These are phyloP conservation scores for Cinnamomum chago DNA, from an alignment of 164 flowering plant genomes.

Conservation along the genomic window DNA sequence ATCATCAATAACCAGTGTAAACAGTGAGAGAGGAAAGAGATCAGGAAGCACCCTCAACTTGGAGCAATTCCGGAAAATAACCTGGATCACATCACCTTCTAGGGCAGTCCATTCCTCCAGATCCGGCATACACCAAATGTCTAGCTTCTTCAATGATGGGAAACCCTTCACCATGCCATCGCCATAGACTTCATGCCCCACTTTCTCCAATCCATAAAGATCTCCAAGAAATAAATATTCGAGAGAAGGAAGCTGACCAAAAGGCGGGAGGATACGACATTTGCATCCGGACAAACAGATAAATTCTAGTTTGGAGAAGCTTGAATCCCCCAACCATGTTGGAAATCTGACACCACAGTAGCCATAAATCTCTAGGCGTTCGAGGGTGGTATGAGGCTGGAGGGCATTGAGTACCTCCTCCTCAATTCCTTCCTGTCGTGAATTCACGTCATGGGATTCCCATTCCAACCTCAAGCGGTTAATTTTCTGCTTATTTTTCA, in stretches of 20 bases:
- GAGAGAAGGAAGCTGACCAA: constrained; percentile 6
- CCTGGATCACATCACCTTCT: not conserved
- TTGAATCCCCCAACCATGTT: constrained; percentile 3
- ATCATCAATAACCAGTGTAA: too few species aligned
- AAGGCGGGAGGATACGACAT: constrained; percentile 1
- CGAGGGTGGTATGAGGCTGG: constrained; percentile 6
- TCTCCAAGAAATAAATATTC: not conserved
- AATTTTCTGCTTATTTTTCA: constrained; percentile 12
- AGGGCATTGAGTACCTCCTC: constrained; percentile 13
- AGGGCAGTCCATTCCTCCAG: constrained; percentile 4
- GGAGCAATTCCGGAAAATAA: too few species aligned
- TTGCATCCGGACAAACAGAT: not conserved
- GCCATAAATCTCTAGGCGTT: not conserved
- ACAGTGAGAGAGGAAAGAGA: too few species aligned
- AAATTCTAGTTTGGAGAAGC: not conserved
- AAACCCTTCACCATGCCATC: not conserved
- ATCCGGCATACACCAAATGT: not conserved
- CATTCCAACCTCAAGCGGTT: constrained; percentile 8
- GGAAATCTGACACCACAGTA: constrained; percentile 3
- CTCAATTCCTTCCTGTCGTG: too few species aligned
- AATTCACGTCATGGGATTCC: not conserved
- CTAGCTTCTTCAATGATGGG: not conserved
- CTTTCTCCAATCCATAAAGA: not conserved
- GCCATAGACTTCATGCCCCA: not conserved
- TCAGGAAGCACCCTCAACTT: too few species aligned